Evolutionary conservation across 1,284 basidiomycete genomes (phyloP), one percentile per base, ranked within the genome.

Genomic region (Moesziomyces globuligerus): DNA sequence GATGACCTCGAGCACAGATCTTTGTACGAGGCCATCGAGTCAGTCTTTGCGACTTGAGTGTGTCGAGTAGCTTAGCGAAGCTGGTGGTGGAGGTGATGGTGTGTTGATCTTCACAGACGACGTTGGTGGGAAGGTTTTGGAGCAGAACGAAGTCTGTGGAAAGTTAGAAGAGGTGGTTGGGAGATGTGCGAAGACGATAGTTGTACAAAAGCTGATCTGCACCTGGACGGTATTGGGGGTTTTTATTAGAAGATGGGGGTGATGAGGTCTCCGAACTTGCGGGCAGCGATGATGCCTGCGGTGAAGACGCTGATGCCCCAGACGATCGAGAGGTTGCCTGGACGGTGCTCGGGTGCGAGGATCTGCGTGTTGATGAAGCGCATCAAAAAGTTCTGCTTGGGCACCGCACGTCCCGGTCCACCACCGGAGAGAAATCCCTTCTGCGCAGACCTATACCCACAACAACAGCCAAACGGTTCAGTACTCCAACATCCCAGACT

Each of bases 301-400:
- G 70, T 69, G 56, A 80, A 80, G 43, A 81, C 67, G 39, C 45
- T 36, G 24, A 78, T 28, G 41, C 76, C 76, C 76, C 75, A 81
- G 11, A 60, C 56, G 40, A 81, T 56, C 18, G 73, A 60, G 41
- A 79, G 47, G 66, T 81, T 81, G 11, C 79, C 77, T 7, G 69
- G 47, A n/a, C 70, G 60, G 62, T 80, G 77, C 55, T 78, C 76
- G 29, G 78, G 76, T 7, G 73, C 57, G 40, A 69, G 55, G 48
- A 81, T 72, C 54, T 81, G 64, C 7, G 44, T 50, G 55, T 65
- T 53, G 64, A 72, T 67, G 61, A 78, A 76, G 15, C 67, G 56
- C 4, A 50, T 17, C 23, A 78, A 45, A 38, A 68, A 72, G 67
- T 67, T 74, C 38, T 64, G 58, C 47, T 69, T 69, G 20, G 60